A percentile compares a stretch with the other conserved stretches of the same genome.
phyloP scores from a whole-genome alignment of 2,329 filamentous ascomycete species.

The Curvularia lunata region DNA sequence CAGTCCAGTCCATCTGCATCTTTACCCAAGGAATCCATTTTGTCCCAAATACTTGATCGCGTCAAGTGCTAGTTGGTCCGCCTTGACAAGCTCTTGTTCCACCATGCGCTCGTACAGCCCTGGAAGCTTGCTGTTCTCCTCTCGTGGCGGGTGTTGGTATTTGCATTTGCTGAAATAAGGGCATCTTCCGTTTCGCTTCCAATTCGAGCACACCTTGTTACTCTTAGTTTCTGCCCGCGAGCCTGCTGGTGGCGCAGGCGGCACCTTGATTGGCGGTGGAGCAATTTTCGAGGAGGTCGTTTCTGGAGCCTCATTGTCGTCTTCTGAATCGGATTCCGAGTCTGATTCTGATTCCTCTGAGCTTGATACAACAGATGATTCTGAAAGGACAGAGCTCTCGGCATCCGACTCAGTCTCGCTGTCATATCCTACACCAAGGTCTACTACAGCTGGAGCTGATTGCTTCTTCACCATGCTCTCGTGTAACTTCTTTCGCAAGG shows the following conservation, averaged over 20 bases:
- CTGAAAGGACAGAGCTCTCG: slow-evolving; percentile 34
- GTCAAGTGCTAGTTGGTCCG: slow-evolving; percentile 51
- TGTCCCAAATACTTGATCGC: slow-evolving; percentile 57
- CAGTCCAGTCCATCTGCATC: no score
- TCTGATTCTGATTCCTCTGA: slow-evolving; percentile 37
- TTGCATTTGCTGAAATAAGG: slow-evolving; percentile 34
- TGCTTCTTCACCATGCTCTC: slow-evolving; percentile 42
- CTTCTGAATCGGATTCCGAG: slow-evolving; percentile 31
- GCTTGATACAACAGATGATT: slow-evolving; percentile 44
- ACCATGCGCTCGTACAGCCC: slow-evolving; percentile 46
- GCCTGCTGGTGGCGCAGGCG: slow-evolving; percentile 19
- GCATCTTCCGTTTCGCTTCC: slow-evolving; percentile 38
- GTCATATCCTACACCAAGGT: slow-evolving; percentile 42
- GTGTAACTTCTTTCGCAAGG: slow-evolving; percentile 43
- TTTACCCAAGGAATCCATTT: slow-evolving; percentile 50
- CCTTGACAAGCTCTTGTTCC: slow-evolving; percentile 54
- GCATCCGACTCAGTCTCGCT: slow-evolving; percentile 37
- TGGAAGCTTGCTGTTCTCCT: slow-evolving; percentile 25
- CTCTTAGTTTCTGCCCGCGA: slow-evolving; percentile 15
- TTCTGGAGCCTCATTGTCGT: slow-evolving; percentile 42
- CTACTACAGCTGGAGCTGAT: slow-evolving; percentile 15
- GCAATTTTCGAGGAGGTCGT: slow-evolving; percentile 47
- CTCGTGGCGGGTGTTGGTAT: slow-evolving; percentile 33
- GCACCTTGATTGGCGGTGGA: slow-evolving; percentile 20
- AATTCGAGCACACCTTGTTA: slow-evolving; percentile 31